Evolutionary conservation across 305 asterid species (phyloP).

Genomic region (Fraxinus dipetala): DNA sequence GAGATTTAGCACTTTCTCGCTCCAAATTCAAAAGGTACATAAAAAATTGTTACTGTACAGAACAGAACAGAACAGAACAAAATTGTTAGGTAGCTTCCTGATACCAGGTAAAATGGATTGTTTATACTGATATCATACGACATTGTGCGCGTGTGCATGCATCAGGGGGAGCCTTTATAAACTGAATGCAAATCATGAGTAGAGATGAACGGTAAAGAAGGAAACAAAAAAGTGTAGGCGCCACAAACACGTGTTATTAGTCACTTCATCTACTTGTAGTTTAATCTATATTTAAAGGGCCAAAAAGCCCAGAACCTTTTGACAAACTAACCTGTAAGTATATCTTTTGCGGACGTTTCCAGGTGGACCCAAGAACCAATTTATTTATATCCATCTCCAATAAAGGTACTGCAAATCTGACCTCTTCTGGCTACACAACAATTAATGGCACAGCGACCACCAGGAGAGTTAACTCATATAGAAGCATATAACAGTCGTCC

Average conservation of each 20-base stretch:
- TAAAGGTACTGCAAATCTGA: slow-evolving; percentile 77
- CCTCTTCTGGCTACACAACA: slow-evolving; percentile 89
- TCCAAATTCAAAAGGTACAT: background rate
- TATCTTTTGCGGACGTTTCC: slow-evolving; percentile 82
- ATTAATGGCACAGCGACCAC: slow-evolving; percentile 42
- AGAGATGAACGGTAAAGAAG: background rate
- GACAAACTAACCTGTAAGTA: slow-evolving; percentile 66
- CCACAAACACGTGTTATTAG: background rate
- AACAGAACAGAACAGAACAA: background rate
- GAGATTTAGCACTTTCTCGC: background rate
- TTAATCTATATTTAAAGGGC: slow-evolving; percentile 5
- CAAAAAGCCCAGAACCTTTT: background rate
- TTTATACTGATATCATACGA: background rate
- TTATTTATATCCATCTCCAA: slow-evolving; percentile 77
- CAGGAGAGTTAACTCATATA: slow-evolving; percentile 23
- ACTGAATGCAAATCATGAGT: background rate
- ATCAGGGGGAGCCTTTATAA: background rate
- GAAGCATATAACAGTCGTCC: slow-evolving; percentile 4
- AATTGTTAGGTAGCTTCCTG: background rate
- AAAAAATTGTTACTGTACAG: background rate
- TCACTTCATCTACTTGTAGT: background rate
- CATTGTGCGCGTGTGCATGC: background rate
- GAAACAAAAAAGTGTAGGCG: background rate
- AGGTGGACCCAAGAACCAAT: slow-evolving; percentile 68
- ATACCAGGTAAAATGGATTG: background rate